Evolutionary conservation across 2,329 filamentous ascomycete species (phyloP), one percentile per base, ranked within the genome.

Genomic region (Arthrobotrys musiformis): DNA sequence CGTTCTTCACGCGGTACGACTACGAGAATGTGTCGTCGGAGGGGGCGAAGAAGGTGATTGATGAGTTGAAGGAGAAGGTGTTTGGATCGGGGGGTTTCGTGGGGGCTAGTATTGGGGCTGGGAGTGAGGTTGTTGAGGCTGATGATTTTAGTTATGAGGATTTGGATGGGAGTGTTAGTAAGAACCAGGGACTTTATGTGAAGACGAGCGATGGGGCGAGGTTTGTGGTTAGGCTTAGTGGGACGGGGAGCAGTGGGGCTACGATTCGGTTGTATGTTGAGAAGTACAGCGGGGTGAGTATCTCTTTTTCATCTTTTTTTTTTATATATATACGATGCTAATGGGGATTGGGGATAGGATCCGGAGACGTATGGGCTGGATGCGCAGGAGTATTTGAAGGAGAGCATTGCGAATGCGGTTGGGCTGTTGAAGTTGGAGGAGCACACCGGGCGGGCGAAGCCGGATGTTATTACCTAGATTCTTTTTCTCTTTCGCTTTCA

Each of bases 61-160:
- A 89, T 70, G 90, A 93, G 82, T 88, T 99, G 82, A 88, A 90
- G 81, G 90, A 91, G 79, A 46, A 42, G 19, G 88, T 97, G 84
- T 19, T 15, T 13, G 50, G 50, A 17, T 87, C 88, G 82, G 85
- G 85, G 80, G 88, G 93, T 74, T 97, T 98, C 81, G 86, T 97
- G 64, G 93, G 93, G 80, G 95, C 92, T 82, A 91, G 89, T 81
- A 88, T 98, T 81, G 88, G 88, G 79, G 24, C 22, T n/a, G 93
- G 92, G 87, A 85, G 81, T 83, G 82, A 52, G 74, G 79, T 79
- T 63, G 97, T 93, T 82, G 92, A 96, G 81, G 94, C 94, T 5
- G 95, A 94, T 80, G 94, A 99, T 88, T 99, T 99, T 85, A 93
- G 93, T 33, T 99, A 99, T 88, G 98, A 93, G 7, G 95, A 99